These are phyloP conservation scores for Fonsecaea monophora DNA, from an alignment of 2,329 filamentous ascomycete genomes.

Conservation along the genomic window DNA sequence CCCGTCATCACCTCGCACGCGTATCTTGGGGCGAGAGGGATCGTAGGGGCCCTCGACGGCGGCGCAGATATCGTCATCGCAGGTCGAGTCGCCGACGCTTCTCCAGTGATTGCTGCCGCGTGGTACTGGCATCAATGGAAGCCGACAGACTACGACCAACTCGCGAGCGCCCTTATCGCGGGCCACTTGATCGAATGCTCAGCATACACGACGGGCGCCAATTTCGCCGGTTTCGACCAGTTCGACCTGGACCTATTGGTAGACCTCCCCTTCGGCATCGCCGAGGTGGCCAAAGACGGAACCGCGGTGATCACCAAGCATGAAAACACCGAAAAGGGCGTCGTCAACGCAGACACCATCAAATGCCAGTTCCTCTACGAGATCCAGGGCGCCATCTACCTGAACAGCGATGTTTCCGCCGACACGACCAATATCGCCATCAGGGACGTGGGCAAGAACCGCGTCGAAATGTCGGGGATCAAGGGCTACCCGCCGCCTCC, in stretches of 20 bases:
- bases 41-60: slow-evolving; percentile 40
- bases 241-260: slow-evolving; percentile 49
- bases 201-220: slow-evolving; percentile 61
- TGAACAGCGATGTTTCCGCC: slow-evolving; percentile 53
- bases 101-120: slow-evolving; percentile 62
- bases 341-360: slow-evolving; percentile 51
- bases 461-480: slow-evolving; percentile 47
- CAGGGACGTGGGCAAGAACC: slow-evolving; percentile 46
- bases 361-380: slow-evolving; percentile 59
- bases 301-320: slow-evolving; percentile 59
- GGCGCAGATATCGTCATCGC: slow-evolving; percentile 52
- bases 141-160: slow-evolving; percentile 54
- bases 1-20: slow-evolving; percentile 56
- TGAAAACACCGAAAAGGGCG: slow-evolving; percentile 48
- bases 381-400: slow-evolving; percentile 56
- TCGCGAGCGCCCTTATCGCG: slow-evolving; percentile 60
- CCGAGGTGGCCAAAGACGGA: slow-evolving; percentile 56
- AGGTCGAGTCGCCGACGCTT: slow-evolving; percentile 57
- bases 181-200: slow-evolving; percentile 63
- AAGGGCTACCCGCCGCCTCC: slow-evolving; percentile 55
- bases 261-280: slow-evolving; percentile 57
- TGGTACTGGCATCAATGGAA: slow-evolving; percentile 63
- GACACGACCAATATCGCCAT: slow-evolving; percentile 43
- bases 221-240: slow-evolving; percentile 60
- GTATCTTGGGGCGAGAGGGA: slow-evolving; percentile 59